Percentiles rank a stretch among this genome's conserved stretches.
Evolutionary conservation across 2,329 filamentous ascomycete species (phyloP).

Genomic region (Coleophoma cylindrospora): DNA sequence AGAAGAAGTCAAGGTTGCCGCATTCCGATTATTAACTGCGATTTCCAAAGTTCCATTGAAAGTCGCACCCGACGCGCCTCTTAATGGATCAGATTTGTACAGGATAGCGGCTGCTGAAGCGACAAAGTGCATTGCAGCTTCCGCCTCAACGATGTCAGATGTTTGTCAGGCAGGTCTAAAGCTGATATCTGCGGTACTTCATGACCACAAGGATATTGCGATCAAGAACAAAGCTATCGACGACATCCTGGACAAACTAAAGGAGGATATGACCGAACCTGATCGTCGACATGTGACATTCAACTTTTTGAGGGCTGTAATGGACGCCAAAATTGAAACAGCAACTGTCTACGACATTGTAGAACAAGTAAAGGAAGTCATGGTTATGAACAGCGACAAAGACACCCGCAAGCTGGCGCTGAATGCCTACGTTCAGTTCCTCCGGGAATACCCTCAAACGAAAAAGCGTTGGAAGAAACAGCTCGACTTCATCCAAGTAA

Average conservation of each 20-base stretch:
- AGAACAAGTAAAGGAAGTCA: conserved; percentile 83
- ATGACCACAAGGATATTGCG: conserved; percentile 70
- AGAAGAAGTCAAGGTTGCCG: conserved; percentile 88
- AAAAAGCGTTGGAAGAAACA: conserved; percentile 87
- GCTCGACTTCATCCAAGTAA: conserved; percentile 81
- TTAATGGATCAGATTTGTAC: conserved; percentile 50
- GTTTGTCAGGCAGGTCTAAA: conserved; percentile 85
- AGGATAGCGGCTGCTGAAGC: conserved; percentile 83
- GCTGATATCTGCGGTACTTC: conserved; percentile 76
- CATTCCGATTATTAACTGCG: conserved; percentile 77
- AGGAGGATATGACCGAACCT: conserved; percentile 87
- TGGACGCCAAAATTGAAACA: conserved; percentile 81
- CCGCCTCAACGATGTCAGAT: conserved; percentile 75
- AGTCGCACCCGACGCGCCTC: conserved; percentile 43
- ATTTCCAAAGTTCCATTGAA: conserved; percentile 79
- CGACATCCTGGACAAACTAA: conserved; percentile 74
- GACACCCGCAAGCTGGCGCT: conserved; percentile 82
- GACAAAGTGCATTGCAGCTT: conserved; percentile 71
- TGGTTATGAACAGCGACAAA: conserved; percentile 93
- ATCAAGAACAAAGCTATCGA: conserved; percentile 81
- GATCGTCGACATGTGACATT: conserved; percentile 91
- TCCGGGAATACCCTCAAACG: conserved; percentile 90
- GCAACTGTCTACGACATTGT: conserved; percentile 86
- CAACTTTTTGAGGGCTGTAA: conserved; percentile 83
- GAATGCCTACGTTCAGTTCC: conserved; percentile 88